These are phyloP conservation scores for Cucumis hystrix DNA, from an alignment of 306 rosid species.

Conservation along the genomic window DNA sequence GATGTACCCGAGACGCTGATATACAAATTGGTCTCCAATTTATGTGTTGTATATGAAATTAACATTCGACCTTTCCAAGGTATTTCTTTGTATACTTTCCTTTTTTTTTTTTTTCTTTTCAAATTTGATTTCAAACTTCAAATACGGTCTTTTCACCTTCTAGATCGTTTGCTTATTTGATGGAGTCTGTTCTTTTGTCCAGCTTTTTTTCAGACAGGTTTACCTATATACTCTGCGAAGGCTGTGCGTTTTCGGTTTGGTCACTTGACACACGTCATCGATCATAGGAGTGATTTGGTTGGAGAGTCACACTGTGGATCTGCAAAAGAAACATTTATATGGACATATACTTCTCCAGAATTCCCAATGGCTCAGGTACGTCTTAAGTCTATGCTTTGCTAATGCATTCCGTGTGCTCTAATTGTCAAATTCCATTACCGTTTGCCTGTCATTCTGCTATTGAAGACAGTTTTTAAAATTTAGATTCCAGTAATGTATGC, in stretches of 20 bases:
- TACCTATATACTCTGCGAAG: slow-evolving; percentile 69
- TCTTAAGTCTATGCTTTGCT: background rate
- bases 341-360: slow-evolving; percentile 74
- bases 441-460: background rate
- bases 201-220: slow-evolving; percentile 61
- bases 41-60: slow-evolving; percentile 57
- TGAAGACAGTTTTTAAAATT: background rate
- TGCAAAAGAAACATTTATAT: slow-evolving; percentile 30
- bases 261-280: slow-evolving; percentile 23
- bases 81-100: slow-evolving; percentile 10
- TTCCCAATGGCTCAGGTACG: slow-evolving; percentile 74
- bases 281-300: background rate
- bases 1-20: slow-evolving; percentile 67
- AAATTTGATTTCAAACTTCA: background rate
- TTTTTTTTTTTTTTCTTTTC: background rate
- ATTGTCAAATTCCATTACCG: background rate
- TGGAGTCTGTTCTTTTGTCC: slow-evolving; percentile 9
- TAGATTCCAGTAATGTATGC: background rate
- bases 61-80: slow-evolving; percentile 72
- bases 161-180: slow-evolving; percentile 7
- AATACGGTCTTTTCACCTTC: slow-evolving; percentile 4
- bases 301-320: slow-evolving; percentile 8
- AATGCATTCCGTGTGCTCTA: background rate
- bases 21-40: slow-evolving; percentile 48
- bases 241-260: slow-evolving; percentile 75